Conservation (phyloP, 177 flowering plant species). For the Telopea speciosissima region DNA sequence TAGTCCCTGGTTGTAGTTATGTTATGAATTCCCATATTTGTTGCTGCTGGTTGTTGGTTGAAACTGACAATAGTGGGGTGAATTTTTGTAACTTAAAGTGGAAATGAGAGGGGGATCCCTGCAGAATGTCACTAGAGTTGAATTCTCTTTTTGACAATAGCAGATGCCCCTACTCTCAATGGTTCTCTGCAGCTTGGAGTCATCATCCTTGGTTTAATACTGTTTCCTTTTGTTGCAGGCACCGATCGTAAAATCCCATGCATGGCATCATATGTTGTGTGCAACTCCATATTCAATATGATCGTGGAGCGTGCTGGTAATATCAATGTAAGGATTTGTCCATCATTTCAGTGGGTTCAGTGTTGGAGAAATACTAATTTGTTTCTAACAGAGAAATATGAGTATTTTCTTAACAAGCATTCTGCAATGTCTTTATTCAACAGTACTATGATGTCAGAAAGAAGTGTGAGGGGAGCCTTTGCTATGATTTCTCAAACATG, state of each 20-base stretch:
- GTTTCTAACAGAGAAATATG: neutral
- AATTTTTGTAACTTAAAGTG: too few species aligned
- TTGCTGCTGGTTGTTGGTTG: constrained; percentile 13
- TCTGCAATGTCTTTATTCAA: constrained; percentile 9
- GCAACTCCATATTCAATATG: constrained; percentile 66
- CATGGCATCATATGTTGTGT: constrained; percentile 71
- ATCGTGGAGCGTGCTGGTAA: constrained; percentile 57
- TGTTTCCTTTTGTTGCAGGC: constrained; percentile 38
- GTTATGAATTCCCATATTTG: constrained; percentile 8
- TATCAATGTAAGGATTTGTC: constrained; percentile 57
- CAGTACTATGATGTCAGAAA: constrained; percentile 53
- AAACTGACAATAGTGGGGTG: neutral
- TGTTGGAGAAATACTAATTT: neutral
- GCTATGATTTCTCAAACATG: constrained; percentile 50
- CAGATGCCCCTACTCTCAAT: neutral
- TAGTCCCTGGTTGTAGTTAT: neutral
- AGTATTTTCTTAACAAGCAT: neutral
- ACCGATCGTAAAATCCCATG: constrained; percentile 80
- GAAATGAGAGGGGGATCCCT: too few species aligned
- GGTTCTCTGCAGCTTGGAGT: neutral
- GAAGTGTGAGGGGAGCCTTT: constrained; percentile 36
- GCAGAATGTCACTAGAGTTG: neutral
- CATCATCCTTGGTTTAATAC: constrained; percentile 3
- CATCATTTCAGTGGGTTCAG: neutral
- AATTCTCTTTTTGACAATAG: neutral